phyloP scores from a whole-genome alignment of 2,329 filamentous ascomycete genomes.

The Exophiala sideris region DNA sequence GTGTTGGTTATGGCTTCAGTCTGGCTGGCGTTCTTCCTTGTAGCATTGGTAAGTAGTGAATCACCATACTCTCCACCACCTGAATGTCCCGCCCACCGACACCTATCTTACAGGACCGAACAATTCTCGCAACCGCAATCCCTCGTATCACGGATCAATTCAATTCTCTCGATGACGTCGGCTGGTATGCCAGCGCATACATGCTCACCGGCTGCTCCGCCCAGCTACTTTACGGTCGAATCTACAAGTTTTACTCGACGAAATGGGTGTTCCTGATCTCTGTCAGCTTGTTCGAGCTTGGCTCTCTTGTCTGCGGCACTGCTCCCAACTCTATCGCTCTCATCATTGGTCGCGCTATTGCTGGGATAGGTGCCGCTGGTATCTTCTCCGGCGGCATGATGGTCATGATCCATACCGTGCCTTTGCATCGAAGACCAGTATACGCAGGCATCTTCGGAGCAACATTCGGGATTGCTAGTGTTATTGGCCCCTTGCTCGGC shows the following conservation, averaged over 20 bases:
- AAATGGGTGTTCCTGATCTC: conserved; percentile 43
- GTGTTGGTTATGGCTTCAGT: background rate
- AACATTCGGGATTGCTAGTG: conserved; percentile 38
- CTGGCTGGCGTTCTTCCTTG: conserved; percentile 23
- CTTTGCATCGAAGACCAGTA: conserved; percentile 37
- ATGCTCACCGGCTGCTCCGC: conserved; percentile 44
- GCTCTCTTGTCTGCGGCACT: conserved; percentile 38
- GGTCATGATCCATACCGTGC: conserved; percentile 39
- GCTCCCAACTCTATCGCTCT: conserved; percentile 38
- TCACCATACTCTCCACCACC: background rate
- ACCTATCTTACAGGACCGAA: conserved; percentile 15
- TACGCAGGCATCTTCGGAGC: conserved; percentile 38
- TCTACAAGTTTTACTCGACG: conserved; percentile 42
- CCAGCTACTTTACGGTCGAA: conserved; percentile 41
- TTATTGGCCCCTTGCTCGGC: conserved; percentile 43
- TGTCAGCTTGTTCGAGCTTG: conserved; percentile 42
- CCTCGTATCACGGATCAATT: conserved; percentile 48
- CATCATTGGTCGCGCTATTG: conserved; percentile 41
- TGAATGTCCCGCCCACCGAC: background rate
- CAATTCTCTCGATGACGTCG: conserved; percentile 44
- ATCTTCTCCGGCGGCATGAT: conserved; percentile 38
- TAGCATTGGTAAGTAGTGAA: conserved; percentile 19
- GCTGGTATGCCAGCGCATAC: conserved; percentile 49
- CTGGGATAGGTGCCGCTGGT: conserved; percentile 39
- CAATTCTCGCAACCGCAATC: conserved; percentile 45